Percentiles rank a stretch among this genome's conserved stretches.
phyloP scores from a whole-genome alignment of 805 yeast species.

The Metschnikowia proteae region DNA sequence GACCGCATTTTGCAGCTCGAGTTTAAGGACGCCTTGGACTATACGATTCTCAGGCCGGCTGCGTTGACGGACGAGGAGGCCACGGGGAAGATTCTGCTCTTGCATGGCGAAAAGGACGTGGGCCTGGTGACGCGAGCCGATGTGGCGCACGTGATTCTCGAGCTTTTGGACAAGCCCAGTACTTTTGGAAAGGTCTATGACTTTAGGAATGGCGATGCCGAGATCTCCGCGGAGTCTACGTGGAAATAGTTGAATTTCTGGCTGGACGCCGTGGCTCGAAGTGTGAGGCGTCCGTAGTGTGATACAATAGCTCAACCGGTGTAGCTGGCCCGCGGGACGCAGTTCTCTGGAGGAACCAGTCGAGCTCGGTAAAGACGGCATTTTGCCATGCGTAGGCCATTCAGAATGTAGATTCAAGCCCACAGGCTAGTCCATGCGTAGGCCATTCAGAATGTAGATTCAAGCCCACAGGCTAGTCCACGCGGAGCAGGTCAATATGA shows the following conservation, averaged over 20 bases:
- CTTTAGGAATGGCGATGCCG: constrained; percentile 39
- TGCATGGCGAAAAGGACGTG: constrained; percentile 19
- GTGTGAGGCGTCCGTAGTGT: no score
- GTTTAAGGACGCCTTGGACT: constrained; percentile 40
- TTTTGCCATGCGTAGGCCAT: no score
- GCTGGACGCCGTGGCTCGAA: no score
- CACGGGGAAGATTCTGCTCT: constrained; percentile 42
- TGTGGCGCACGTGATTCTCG: constrained; percentile 48
- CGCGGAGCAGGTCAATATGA: no score
- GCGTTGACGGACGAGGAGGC: constrained; percentile 35
- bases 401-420: no score
- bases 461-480: no score
- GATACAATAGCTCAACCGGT: no score
- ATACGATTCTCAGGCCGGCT: constrained; percentile 58
- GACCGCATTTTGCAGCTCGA: constrained; percentile 43
- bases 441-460: no score
- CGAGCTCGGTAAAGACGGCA: no score
- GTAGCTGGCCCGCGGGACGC: no score
- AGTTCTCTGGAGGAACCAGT: no score
- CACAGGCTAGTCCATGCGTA: no score
- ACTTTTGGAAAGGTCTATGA: constrained; percentile 44
- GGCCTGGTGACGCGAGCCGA: constrained; percentile 46
- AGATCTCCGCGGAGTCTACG: constrained; percentile 20
- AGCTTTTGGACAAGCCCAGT: constrained; percentile 30
- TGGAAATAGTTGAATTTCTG: constrained; percentile 3